Base-by-base conservation (phyloP, 495 filamentous ascomycete genomes). In the Penicillium cinerascens region DNA sequence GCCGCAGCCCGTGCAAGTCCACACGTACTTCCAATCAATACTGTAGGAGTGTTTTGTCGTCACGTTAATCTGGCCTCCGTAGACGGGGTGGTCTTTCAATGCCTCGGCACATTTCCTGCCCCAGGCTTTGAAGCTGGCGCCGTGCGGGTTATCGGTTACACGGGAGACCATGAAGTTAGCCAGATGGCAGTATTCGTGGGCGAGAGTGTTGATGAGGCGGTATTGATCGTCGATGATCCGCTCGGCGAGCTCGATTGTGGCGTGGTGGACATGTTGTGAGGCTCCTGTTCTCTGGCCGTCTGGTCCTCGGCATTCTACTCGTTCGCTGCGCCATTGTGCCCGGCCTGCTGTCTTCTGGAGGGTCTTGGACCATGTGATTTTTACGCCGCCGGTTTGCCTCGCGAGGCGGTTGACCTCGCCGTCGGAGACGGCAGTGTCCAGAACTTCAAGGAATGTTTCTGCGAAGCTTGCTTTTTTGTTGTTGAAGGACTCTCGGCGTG, bases 141-240 rank as follows among this genome's bases (percentile, higher is more conserved):
- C 92, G 63, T 97, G 93, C 1, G 90, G 86, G 49, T 87, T 79
- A 27, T 81, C 81, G 18, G 76, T 77, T 20, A 87, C 70, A 15
- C 82, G 77, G 27, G 77, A 81, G 44, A 97, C 75, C 77, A 97
- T 90, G 68, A 87, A 95, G 60, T 88, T 92, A 26, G 88, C 85
- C 1, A 97, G 76, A 64, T 98, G 93, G 69, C 92, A 97, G 75
- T 91, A 98, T 56, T 98, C 93, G 67, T 98, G 93, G 3, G 92
- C 89, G 18, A 97, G 61, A 0, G 89, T 88, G 66, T 96, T 95
- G 42, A 91, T 74, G 18, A 98, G 77, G 18, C 91, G 83, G 40
- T 88, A 75, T 49, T 87, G 80, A 64, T 85, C 81, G 65, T 86
- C 78, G 47, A 97, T 88, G 42, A 98, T 87, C 52, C 91, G 92